These are phyloP conservation scores for Geotrichum fermentans DNA, from an alignment of 1,139 yeast species.

Conservation along the genomic window DNA sequence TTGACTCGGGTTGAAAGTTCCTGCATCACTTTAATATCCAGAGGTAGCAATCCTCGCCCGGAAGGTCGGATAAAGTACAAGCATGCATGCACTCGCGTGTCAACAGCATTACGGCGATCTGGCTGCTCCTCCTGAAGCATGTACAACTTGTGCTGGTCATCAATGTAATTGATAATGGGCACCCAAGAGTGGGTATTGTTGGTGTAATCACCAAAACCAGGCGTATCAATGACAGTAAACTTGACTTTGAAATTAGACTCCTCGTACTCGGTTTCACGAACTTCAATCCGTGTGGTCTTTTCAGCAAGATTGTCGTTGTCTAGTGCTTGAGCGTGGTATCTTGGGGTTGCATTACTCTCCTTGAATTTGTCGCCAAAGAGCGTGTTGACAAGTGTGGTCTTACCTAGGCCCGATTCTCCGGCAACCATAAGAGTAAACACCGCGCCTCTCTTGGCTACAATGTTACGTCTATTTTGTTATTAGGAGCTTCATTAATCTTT, in stretches of 20 bases:
- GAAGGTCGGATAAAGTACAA: conserved; percentile 63
- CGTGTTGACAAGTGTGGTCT: conserved; percentile 83
- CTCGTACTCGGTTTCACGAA: conserved; percentile 43
- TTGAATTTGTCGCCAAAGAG: conserved; percentile 50
- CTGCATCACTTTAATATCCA: conserved; percentile 67
- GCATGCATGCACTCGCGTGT: conserved; percentile 71
- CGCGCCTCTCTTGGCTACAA: conserved; percentile 74
- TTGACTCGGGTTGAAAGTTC: conserved; percentile 61
- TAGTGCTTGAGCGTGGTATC: conserved; percentile 24
- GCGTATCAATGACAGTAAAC: conserved; percentile 61
- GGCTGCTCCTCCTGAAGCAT: conserved; percentile 75
- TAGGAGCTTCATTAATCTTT: neutral
- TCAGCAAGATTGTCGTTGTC: conserved; percentile 29
- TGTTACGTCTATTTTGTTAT: conserved; percentile 50
- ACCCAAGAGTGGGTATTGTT: conserved; percentile 57
- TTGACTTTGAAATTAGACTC: conserved; percentile 51
- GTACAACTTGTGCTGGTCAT: conserved; percentile 53
- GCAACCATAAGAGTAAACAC: conserved; percentile 86
- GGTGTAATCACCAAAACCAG: conserved; percentile 73
- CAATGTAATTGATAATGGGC: conserved; percentile 55
- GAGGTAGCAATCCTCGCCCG: conserved; percentile 48
- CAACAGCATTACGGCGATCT: conserved; percentile 45
- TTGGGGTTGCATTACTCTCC: conserved; percentile 33
- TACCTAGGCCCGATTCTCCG: conserved; percentile 74
- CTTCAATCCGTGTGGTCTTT: conserved; percentile 40